A percentile compares a stretch with the other conserved stretches of the same genome.
These are phyloP conservation scores for Metschnikowia aberdeeniae DNA, from an alignment of 805 yeast genomes.

Conservation along the genomic window DNA sequence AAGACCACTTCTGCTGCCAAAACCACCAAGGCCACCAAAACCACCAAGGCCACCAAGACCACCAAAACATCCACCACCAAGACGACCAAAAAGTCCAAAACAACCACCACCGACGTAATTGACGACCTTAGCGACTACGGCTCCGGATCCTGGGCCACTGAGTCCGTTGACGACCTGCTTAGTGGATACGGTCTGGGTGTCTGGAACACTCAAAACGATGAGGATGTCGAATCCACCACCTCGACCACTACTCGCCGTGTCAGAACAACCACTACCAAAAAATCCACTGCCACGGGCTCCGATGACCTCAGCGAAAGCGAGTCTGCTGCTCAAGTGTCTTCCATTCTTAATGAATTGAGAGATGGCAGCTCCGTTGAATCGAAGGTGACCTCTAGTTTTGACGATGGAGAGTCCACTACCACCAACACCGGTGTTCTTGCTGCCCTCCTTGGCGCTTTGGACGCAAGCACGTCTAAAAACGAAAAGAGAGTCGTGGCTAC, in stretches of 20 bases:
- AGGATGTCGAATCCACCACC: not conserved
- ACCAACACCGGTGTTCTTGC: slow-evolving; percentile 1
- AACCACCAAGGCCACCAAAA: not conserved
- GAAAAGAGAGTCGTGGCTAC: slow-evolving; percentile 3
- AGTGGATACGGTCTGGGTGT: slow-evolving; percentile 2
- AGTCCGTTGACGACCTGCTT: slow-evolving; percentile 1
- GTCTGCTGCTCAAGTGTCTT: slow-evolving; percentile 13
- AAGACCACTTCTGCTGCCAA: slow-evolving; percentile 4
- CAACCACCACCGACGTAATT: not conserved
- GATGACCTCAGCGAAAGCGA: not conserved
- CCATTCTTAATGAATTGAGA: slow-evolving; percentile 13
- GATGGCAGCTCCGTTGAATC: slow-evolving; percentile 1
- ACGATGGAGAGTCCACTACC: not conserved
- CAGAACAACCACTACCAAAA: not conserved
- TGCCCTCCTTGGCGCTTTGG: slow-evolving; percentile 7
- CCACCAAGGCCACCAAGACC: not conserved
- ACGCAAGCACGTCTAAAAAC: slow-evolving; percentile 2
- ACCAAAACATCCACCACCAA: not conserved
- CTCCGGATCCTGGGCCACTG: not conserved
- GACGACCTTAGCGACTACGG: slow-evolving; percentile 2
- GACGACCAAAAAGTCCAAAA: not conserved
- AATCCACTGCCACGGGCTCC: not conserved
- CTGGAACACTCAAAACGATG: not conserved
- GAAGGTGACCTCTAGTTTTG: not conserved
- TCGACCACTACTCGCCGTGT: not conserved